phyloP scores from a whole-genome alignment of 495 filamentous ascomycete genomes.

The Filosporella fistucella region DNA sequence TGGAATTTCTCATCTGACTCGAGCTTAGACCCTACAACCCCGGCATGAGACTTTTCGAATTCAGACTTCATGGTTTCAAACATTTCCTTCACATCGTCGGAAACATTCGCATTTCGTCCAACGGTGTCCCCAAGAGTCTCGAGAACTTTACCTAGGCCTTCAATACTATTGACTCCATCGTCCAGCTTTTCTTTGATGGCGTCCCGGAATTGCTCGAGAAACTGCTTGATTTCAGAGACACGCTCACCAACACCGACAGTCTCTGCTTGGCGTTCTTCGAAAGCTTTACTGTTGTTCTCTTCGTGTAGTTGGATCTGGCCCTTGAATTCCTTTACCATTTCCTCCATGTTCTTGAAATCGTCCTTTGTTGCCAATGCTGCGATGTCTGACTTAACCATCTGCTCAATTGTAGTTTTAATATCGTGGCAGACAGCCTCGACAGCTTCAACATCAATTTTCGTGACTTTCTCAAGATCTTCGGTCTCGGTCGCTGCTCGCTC shows the following conservation, averaged over 20 bases:
- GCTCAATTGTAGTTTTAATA: slow-evolving; percentile 69
- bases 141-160: slow-evolving; percentile 52
- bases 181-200: slow-evolving; percentile 44
- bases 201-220: slow-evolving; percentile 45
- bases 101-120: slow-evolving; percentile 44
- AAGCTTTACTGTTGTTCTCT: slow-evolving; percentile 68
- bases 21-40: slow-evolving; percentile 62
- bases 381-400: slow-evolving; percentile 62
- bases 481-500: slow-evolving; percentile 54
- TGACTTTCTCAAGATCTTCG: slow-evolving; percentile 60
- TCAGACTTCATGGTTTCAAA: slow-evolving; percentile 74
- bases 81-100: slow-evolving; percentile 69
- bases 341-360: slow-evolving; percentile 44
- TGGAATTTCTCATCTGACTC: slow-evolving; percentile 77
- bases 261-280: slow-evolving; percentile 67
- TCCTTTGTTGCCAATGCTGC: slow-evolving; percentile 62
- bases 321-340: slow-evolving; percentile 65
- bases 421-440: slow-evolving; percentile 76
- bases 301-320: slow-evolving; percentile 64
- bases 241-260: slow-evolving; percentile 43
- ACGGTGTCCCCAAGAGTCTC: slow-evolving; percentile 58
- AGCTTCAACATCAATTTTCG: slow-evolving; percentile 73
- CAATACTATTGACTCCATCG: slow-evolving; percentile 41
- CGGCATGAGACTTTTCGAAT: slow-evolving; percentile 71
- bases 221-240: slow-evolving; percentile 44